Conservation (phyloP, 2,329 filamentous ascomycete genomes). For the Fusarium concolor region DNA sequence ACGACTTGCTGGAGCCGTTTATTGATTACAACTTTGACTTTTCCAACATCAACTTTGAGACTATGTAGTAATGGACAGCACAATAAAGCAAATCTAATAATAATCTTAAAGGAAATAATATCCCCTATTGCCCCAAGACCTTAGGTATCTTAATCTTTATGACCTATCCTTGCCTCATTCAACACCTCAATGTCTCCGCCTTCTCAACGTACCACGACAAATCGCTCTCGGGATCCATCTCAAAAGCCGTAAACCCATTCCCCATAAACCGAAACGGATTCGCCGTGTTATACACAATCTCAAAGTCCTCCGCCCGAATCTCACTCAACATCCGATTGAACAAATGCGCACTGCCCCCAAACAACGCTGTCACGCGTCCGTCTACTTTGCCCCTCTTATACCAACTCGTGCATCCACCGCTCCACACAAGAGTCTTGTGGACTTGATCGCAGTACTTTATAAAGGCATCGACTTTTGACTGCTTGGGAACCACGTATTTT, state of each 20-base stretch:
- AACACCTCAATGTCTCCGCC: constrained; percentile 25
- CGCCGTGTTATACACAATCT: constrained; percentile 33
- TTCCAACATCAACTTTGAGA: constrained; percentile 22
- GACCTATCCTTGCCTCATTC: no score
- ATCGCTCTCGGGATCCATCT: constrained; percentile 41
- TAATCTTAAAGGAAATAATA: no score
- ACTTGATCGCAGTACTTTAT: constrained; percentile 38
- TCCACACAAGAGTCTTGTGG: constrained; percentile 42
- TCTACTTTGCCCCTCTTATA: constrained; percentile 36
- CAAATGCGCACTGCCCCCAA: constrained; percentile 39
- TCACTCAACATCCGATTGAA: constrained; percentile 40
- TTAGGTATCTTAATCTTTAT: no score
- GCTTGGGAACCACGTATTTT: constrained; percentile 36
- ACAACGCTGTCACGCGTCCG: constrained; percentile 36
- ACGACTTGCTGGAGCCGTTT: constrained; percentile 39
- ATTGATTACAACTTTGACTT: constrained; percentile 39
- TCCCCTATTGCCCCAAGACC: no score
- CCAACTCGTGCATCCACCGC: constrained; percentile 39
- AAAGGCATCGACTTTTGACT: constrained; percentile 41
- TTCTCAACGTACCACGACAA: constrained; percentile 41
- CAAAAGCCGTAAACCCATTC: constrained; percentile 39
- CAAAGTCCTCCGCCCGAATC: constrained; percentile 39
- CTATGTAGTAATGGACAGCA: background rate
- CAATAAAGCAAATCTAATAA: no score
- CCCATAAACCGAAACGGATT: constrained; percentile 43